Conservation (phyloP, 768 basidiomycete species). For the Collybia sordida region DNA sequence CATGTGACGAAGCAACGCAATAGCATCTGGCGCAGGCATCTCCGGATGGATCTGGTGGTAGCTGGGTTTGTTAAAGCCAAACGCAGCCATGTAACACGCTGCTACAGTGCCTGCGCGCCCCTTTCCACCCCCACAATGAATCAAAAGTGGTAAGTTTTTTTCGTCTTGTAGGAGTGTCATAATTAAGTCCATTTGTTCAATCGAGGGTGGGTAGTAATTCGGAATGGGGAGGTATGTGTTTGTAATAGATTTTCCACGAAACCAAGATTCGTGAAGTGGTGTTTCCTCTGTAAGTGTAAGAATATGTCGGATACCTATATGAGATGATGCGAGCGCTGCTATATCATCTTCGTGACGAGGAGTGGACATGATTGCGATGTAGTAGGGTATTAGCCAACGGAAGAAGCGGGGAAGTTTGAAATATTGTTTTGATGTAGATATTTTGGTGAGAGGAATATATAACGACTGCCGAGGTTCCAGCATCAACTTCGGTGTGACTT, state of each 20-base stretch:
- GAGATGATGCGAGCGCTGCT: slow-evolving; percentile 38
- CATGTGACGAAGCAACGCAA: slow-evolving; percentile 43
- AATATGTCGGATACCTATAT: slow-evolving; percentile 56
- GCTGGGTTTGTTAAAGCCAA: slow-evolving; percentile 48
- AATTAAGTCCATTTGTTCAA: slow-evolving; percentile 62
- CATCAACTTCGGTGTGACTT: slow-evolving; percentile 34
- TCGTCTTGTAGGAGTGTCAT: slow-evolving; percentile 45
- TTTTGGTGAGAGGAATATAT: slow-evolving; percentile 28
- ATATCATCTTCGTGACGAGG: slow-evolving; percentile 53
- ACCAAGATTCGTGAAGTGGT: slow-evolving; percentile 48
- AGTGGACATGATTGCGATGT: slow-evolving; percentile 61
- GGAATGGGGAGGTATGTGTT: slow-evolving; percentile 58
- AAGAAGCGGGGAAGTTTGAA: slow-evolving; percentile 57
- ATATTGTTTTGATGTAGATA: slow-evolving; percentile 10
- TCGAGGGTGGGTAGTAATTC: slow-evolving; percentile 52
- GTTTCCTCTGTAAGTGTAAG: slow-evolving; percentile 60
- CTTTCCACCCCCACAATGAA: slow-evolving; percentile 66
- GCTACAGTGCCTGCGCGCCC: slow-evolving; percentile 63
- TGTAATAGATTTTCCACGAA: slow-evolving; percentile 38
- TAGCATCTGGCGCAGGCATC: slow-evolving; percentile 48
- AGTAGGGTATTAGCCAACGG: slow-evolving; percentile 60
- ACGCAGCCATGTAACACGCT: slow-evolving; percentile 59
- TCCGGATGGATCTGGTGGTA: slow-evolving; percentile 42
- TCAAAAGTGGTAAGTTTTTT: slow-evolving; percentile 45
- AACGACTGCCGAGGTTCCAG: slow-evolving; percentile 41